Evolutionary conservation across 1,139 yeast species (phyloP).

Genomic region (Yamadazyma friedrichii): DNA sequence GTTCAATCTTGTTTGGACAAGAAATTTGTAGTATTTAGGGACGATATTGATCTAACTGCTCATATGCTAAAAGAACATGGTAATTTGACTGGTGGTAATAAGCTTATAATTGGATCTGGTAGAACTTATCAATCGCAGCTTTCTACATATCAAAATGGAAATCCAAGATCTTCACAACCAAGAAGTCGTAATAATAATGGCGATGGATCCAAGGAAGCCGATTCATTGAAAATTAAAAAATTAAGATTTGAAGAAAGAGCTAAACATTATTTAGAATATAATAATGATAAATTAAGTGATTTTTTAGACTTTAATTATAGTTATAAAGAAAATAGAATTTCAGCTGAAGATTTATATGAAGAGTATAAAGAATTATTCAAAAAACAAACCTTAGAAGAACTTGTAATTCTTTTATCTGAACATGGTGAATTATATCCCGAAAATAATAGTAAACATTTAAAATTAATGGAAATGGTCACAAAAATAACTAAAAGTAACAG

Average conservation of each 20-base stretch:
- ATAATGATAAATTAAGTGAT: constrained; percentile 41
- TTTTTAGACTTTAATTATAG: constrained; percentile 52
- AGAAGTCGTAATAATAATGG: constrained; percentile 4
- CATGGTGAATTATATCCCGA: constrained; percentile 53
- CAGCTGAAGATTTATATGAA: constrained; percentile 48
- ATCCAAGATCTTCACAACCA: constrained; percentile 9
- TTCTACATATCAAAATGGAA: constrained; percentile 47
- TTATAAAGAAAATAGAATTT: constrained; percentile 46
- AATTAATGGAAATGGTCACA: constrained; percentile 25
- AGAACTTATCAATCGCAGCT: constrained; percentile 64
- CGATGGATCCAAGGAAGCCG: constrained; percentile 25
- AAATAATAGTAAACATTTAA: constrained; percentile 27
- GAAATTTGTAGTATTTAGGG: constrained; percentile 87
- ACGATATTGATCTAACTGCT: constrained; percentile 82
- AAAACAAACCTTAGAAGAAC: constrained; percentile 41
- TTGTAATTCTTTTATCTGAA: constrained; percentile 54
- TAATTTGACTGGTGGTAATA: constrained; percentile 46
- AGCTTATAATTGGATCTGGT: constrained; percentile 43
- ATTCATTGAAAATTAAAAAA: constrained; percentile 52
- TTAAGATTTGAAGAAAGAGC: constrained; percentile 83
- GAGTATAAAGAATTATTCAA: constrained; percentile 56
- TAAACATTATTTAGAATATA: constrained; percentile 66
- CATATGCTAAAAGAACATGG: constrained; percentile 88
- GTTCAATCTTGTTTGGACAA: constrained; percentile 84
- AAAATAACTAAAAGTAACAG: constrained; percentile 17